Conservation (phyloP, 2,329 filamentous ascomycete genomes). For the Diaporthe eres region DNA sequence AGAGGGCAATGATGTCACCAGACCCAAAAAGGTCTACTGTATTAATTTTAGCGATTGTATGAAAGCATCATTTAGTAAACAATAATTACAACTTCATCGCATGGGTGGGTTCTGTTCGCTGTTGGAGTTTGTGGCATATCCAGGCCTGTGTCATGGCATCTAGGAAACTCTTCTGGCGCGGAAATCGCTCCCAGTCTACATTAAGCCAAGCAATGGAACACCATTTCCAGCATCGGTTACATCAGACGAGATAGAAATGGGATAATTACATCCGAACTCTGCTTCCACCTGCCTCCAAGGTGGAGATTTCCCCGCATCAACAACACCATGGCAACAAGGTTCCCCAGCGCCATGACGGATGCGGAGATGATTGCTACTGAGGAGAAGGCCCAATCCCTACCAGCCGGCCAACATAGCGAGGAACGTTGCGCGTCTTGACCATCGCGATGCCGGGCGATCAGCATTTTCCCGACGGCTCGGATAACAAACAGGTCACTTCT, state of each 20-base stretch:
- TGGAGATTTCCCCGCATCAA: slow-evolving; percentile 30
- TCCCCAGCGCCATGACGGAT: slow-evolving; percentile 22
- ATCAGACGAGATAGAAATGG: neutral
- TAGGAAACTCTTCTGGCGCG: neutral
- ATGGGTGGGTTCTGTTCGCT: too few species aligned
- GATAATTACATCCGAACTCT: slow-evolving; percentile 17
- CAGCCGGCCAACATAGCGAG: neutral
- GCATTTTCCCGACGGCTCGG: slow-evolving; percentile 24
- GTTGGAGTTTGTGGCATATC: neutral
- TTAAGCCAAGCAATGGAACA: neutral
- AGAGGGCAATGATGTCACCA: neutral
- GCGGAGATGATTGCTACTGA: slow-evolving; percentile 31
- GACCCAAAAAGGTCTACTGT: neutral
- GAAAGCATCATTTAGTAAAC: too few species aligned
- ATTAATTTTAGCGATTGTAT: neutral
- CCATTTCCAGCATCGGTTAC: neutral
- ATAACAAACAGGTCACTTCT: neutral
- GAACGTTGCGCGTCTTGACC: slow-evolving; percentile 6
- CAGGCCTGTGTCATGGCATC: too few species aligned
- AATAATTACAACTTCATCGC: neutral
- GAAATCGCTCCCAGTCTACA: neutral
- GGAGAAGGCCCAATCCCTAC: slow-evolving; percentile 23
- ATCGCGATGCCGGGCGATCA: neutral
- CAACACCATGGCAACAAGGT: neutral
- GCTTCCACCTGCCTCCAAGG: neutral